Evolutionary conservation across 2,329 filamentous ascomycete genomes (phyloP).

Genomic region (Penicillium sp.): DNA sequence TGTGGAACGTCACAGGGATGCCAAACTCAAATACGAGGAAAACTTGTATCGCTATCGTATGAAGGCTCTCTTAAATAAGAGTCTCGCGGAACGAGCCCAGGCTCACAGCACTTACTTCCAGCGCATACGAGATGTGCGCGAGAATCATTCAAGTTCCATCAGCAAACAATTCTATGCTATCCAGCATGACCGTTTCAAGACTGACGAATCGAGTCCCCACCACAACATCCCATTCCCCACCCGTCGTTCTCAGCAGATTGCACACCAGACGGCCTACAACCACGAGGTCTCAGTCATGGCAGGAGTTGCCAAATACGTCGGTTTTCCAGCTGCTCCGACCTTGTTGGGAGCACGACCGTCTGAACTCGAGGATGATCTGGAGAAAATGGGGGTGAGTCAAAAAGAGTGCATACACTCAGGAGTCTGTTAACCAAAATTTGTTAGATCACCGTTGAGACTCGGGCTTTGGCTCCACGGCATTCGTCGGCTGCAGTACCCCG

Average conservation of each 20-base stretch:
- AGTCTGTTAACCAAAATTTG: slow-evolving; percentile 5
- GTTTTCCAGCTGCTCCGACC: slow-evolving; percentile 91
- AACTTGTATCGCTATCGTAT: slow-evolving; percentile 71
- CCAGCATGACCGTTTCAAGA: slow-evolving; percentile 79
- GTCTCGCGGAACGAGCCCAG: slow-evolving; percentile 78
- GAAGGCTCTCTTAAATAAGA: slow-evolving; percentile 69
- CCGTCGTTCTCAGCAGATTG: slow-evolving; percentile 71
- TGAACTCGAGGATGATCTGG: slow-evolving; percentile 82
- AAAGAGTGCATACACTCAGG: not conserved
- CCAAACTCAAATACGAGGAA: slow-evolving; percentile 74
- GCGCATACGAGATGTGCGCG: slow-evolving; percentile 75
- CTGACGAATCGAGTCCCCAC: slow-evolving; percentile 74
- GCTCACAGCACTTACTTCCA: slow-evolving; percentile 91
- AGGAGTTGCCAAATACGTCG: slow-evolving; percentile 89
- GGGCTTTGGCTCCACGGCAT: slow-evolving; percentile 21
- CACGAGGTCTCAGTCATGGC: slow-evolving; percentile 89
- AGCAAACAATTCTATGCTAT: slow-evolving; percentile 92
- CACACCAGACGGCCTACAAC: slow-evolving; percentile 88
- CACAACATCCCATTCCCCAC: slow-evolving; percentile 79
- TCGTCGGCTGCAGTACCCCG: slow-evolving; percentile 30
- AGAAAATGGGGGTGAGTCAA: slow-evolving; percentile 77
- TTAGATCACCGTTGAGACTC: slow-evolving; percentile 33
- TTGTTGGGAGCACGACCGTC: slow-evolving; percentile 68
- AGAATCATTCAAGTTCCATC: slow-evolving; percentile 73
- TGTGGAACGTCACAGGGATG: slow-evolving; percentile 75